Percentiles rank a stretch among this genome's conserved stretches.
phyloP scores from a whole-genome alignment of 75 land plant genomes.

The Sequoiadendron giganteum region DNA sequence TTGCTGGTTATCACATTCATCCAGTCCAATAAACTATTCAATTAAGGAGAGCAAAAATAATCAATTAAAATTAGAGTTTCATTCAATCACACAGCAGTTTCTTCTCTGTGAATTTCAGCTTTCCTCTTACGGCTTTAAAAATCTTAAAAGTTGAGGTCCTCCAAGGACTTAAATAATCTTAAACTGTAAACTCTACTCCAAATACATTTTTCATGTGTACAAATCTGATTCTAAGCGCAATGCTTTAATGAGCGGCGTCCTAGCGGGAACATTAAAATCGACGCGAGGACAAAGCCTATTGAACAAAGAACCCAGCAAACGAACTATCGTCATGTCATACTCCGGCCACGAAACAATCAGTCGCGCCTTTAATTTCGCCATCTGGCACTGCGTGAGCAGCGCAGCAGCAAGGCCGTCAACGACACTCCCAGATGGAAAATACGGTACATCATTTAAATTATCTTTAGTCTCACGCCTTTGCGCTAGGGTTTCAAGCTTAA shows the following conservation, averaged over 20 bases:
- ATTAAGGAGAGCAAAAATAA: not conserved
- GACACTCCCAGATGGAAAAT: conserved; percentile 89
- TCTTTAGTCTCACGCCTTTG: conserved; percentile 20
- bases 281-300: conserved; percentile 19
- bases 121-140: no score
- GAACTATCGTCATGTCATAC: conserved; percentile 23
- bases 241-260: conserved; percentile 10
- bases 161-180: not conserved
- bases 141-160: not conserved
- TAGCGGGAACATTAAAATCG: not conserved
- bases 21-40: not conserved
- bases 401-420: conserved; percentile 82
- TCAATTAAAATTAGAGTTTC: not conserved
- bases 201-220: conserved; percentile 32
- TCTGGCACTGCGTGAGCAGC: conserved; percentile 62
- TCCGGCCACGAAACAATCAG: conserved; percentile 80
- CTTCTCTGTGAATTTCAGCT: not conserved
- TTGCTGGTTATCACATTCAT: not conserved
- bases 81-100: not conserved
- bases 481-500: conserved; percentile 70
- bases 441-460: conserved; percentile 36
- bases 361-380: conserved; percentile 53
- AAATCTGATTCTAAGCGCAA: conserved; percentile 36
- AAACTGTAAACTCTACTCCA: not conserved
- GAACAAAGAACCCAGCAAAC: conserved; percentile 35